Evolutionary conservation across 306 rosid species (phyloP).

Genomic region (Morella rubra): DNA sequence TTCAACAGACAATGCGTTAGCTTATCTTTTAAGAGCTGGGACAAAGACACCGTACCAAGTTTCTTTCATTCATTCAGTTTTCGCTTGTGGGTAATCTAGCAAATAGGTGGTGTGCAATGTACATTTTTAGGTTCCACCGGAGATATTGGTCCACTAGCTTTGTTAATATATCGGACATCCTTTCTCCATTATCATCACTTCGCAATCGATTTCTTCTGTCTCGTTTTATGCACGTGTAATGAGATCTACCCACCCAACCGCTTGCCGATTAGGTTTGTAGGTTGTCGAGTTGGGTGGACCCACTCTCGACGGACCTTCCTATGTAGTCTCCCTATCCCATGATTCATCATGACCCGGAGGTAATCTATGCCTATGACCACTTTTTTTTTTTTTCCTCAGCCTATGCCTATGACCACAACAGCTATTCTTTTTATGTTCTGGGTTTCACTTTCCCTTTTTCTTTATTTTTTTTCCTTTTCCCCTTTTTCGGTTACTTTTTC

Average conservation of each 20-base stretch:
- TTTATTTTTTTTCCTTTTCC: neutral
- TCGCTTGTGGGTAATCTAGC: no score
- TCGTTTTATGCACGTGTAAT: neutral
- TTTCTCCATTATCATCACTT: neutral
- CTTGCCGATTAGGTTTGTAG: slow-evolving; percentile 16
- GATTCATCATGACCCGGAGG: neutral
- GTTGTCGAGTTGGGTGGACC: slow-evolving; percentile 4
- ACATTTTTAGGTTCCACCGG: neutral
- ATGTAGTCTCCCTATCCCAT: neutral
- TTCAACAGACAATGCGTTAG: neutral
- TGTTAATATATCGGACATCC: neutral
- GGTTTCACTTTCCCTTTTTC: neutral
- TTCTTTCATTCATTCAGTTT: no score
- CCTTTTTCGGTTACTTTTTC: neutral
- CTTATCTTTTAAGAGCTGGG: no score
- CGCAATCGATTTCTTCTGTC: neutral
- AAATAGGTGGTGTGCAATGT: no score
- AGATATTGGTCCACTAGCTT: neutral
- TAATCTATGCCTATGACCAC: neutral
- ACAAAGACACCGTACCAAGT: no score
- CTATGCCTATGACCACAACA: neutral
- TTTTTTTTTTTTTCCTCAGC: no score
- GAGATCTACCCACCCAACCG: slow-evolving; percentile 31
- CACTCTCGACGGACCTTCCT: neutral
- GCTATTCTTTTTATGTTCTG: neutral